Base-by-base conservation (phyloP, 2,329 filamentous ascomycete species). In the Diaporthe sp. region DNA sequence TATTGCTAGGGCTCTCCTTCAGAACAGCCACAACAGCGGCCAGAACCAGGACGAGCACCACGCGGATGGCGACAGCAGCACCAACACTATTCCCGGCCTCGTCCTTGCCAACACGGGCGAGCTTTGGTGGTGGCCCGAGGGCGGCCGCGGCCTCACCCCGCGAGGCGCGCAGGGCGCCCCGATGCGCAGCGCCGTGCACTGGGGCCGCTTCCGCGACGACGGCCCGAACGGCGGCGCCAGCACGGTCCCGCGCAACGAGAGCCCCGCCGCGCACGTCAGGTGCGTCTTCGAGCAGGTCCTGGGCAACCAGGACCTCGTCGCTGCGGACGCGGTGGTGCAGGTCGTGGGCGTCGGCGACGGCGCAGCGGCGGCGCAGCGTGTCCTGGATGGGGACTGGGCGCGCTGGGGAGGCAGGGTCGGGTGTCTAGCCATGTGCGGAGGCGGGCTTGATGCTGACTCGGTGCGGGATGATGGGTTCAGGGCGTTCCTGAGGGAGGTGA, bases 21-120 rank as follows among this genome's bases (percentile, higher is more conserved):
- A 80, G 57, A 72, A 79, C 22, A 83, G 25, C 12, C 15, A 55
- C 77, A 9, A 37, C 28, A 34, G 15, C 9, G 9, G n/a, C 28
- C 13, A 49, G 28, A 28, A 6, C 28, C 28, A 59, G 39, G 25
- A 42, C 2, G n/a, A 58, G 19, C n/a, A 39, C 46, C 46, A n/a
- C 1, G 22, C n/a, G 2, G 13, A 28, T 9, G n/a, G 31, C 28
- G 17, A 3, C 7, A 58, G 62, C 34, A 83, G 83, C 46, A 84
- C 82, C 19, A 82, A 2, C 77, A 85, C 2, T 8, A 2, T 6
- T 31, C 91, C 89, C 0, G 55, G 7, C 51, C 46, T 98, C 74
- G 85, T 98, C 39, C 86, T 98, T 37, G 90, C 95, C 61, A 98
- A 98, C 81, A 87, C 91, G 5, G 95, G 94, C 6, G 92, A 97